Evolutionary conservation across 129 eudicot genomes (phyloP).

Genomic region (Chrysanthemum lavandulifolium): DNA sequence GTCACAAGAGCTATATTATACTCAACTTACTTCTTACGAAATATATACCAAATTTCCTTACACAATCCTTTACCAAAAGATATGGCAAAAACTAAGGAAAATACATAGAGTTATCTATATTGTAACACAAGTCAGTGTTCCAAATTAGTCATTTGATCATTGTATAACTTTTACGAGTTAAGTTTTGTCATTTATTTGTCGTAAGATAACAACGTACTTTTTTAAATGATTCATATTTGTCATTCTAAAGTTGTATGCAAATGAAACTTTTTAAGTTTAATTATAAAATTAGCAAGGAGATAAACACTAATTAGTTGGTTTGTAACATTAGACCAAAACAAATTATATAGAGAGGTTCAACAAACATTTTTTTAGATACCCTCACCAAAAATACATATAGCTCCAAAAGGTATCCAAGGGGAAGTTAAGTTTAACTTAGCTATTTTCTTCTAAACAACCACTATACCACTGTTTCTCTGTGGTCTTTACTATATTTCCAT

Average conservation of each 20-base stretch:
- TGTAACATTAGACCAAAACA: too few species aligned
- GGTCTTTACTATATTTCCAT: conserved; percentile 1
- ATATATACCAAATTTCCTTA: conserved; percentile 7
- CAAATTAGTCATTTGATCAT: too few species aligned
- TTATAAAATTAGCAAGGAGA: too few species aligned
- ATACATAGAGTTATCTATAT: too few species aligned
- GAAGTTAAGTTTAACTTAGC: conserved; percentile 20
- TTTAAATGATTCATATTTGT: too few species aligned
- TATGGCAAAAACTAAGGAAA: not conserved
- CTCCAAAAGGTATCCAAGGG: conserved; percentile 32
- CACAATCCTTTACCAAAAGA: conserved; percentile 9
- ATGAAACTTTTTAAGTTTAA: too few species aligned
- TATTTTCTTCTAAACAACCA: conserved; percentile 7
- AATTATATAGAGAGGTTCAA: not conserved
- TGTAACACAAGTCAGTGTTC: too few species aligned
- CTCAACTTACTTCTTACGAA: conserved; percentile 16
- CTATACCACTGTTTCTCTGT: conserved; percentile 7
- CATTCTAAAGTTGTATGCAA: too few species aligned
- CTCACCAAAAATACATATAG: conserved; percentile 27
- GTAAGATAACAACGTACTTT: too few species aligned
- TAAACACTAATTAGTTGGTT: too few species aligned
- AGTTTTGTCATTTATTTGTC: too few species aligned
- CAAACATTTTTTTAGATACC: conserved; percentile 18
- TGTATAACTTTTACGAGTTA: too few species aligned
- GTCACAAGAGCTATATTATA: conserved; percentile 11